phyloP scores from a whole-genome alignment of 2,329 filamentous ascomycete species.

The Coniosporium tulheliwenetii region DNA sequence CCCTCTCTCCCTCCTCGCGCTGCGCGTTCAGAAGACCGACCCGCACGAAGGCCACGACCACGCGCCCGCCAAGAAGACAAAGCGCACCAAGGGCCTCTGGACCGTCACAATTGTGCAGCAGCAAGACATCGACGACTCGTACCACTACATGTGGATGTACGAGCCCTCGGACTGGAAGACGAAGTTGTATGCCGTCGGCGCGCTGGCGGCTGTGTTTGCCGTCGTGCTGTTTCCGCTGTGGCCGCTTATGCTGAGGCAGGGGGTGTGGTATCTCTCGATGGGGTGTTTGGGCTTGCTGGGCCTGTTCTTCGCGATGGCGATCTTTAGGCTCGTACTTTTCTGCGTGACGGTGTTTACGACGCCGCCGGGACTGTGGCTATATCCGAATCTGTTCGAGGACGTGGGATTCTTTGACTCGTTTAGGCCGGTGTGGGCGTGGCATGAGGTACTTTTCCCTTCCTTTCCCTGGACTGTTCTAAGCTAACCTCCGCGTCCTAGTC shows the following conservation, averaged over 20 bases:
- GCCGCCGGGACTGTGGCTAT: constrained; percentile 89
- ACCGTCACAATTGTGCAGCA: constrained; percentile 91
- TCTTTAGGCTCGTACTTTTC: constrained; percentile 91
- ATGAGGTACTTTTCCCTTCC: constrained; percentile 47
- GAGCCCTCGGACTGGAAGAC: constrained; percentile 89
- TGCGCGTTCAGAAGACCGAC: constrained; percentile 75
- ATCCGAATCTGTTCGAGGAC: constrained; percentile 95
- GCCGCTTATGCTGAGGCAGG: constrained; percentile 79
- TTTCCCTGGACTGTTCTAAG: neutral
- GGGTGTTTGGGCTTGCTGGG: constrained; percentile 79
- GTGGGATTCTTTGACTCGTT: constrained; percentile 98
- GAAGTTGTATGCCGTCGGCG: constrained; percentile 77
- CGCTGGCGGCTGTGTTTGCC: constrained; percentile 68
- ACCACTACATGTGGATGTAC: constrained; percentile 95
- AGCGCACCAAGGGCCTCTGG: constrained; percentile 92
- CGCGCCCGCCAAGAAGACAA: constrained; percentile 48
- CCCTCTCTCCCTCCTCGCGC: constrained; percentile 81
- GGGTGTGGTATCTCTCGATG: constrained; percentile 96
- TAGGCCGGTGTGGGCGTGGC: constrained; percentile 93
- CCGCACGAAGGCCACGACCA: constrained; percentile 57
- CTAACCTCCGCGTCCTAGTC: neutral
- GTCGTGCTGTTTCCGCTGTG: constrained; percentile 92
- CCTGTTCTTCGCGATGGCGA: constrained; percentile 93
- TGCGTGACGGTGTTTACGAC: constrained; percentile 75
- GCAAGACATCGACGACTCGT: constrained; percentile 71